phyloP scores from a whole-genome alignment of 2,329 filamentous ascomycete species.

The Claviceps citrina region DNA sequence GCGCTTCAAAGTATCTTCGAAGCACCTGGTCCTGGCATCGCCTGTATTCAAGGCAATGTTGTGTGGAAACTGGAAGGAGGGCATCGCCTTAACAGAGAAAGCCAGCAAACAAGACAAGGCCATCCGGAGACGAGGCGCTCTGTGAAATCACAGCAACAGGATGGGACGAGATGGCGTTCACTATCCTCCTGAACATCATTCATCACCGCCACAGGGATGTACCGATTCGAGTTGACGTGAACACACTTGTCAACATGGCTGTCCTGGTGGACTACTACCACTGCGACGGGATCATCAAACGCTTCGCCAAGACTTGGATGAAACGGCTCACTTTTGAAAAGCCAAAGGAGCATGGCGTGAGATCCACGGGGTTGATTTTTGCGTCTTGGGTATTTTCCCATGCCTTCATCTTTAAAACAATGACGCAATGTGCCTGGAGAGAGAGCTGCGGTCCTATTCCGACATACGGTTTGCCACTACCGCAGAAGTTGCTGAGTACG shows the following conservation, averaged over 20 bases:
- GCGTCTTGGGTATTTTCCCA: background rate
- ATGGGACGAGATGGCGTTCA: background rate
- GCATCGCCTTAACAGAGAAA: no score
- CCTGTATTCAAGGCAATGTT: slow-evolving; percentile 8
- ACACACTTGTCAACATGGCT: slow-evolving; percentile 27
- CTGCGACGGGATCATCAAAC: slow-evolving; percentile 25
- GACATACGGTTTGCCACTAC: background rate
- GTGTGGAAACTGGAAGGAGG: slow-evolving; percentile 4
- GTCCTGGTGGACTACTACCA: slow-evolving; percentile 28
- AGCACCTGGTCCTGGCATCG: slow-evolving; percentile 21
- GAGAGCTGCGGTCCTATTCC: background rate
- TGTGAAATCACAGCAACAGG: background rate
- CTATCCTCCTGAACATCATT: slow-evolving; percentile 1
- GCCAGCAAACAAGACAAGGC: no score
- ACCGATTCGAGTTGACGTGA: slow-evolving; percentile 17
- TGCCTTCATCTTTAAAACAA: background rate
- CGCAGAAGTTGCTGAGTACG: background rate
- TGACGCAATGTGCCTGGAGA: background rate
- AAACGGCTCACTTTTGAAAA: no score
- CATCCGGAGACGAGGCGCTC: background rate
- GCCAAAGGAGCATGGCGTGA: background rate
- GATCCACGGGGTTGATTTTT: background rate
- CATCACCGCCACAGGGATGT: background rate
- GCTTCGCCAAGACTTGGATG: slow-evolving; percentile 12
- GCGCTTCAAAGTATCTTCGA: slow-evolving; percentile 16